Percentiles rank a stretch among this genome's conserved stretches.
Conservation (phyloP, 1,284 basidiomycete genomes). For the Ustilago curta region DNA sequence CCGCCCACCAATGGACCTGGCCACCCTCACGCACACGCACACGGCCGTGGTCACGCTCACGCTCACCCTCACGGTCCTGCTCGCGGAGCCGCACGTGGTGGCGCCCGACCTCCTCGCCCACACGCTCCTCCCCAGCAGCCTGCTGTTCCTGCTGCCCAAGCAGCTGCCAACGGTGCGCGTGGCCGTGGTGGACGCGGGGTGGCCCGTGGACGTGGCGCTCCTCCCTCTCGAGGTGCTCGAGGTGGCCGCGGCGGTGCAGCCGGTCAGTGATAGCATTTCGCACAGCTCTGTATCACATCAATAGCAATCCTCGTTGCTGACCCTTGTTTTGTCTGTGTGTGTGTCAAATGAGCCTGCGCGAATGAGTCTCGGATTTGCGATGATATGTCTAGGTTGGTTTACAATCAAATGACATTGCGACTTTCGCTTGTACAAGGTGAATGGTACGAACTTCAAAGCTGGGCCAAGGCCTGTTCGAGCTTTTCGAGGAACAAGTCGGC, state of each 20-base stretch:
- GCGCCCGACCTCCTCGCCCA: slow-evolving; percentile 27
- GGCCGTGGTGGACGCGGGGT: slow-evolving; percentile 37
- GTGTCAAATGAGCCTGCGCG: background rate
- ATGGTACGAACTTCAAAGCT: slow-evolving; percentile 11
- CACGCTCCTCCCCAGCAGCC: slow-evolving; percentile 16
- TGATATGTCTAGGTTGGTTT: too few relatives aligned
- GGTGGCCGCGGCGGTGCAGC: slow-evolving; percentile 22
- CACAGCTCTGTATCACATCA: too few relatives aligned
- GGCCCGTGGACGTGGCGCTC: slow-evolving; percentile 21
- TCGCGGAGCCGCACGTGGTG: slow-evolving; percentile 30
- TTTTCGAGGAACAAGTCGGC: slow-evolving; percentile 70
- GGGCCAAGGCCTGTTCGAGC: slow-evolving; percentile 57
- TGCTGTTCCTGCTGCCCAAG: slow-evolving; percentile 13
- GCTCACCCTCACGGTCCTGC: slow-evolving; percentile 17
- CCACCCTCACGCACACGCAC: slow-evolving; percentile 8
- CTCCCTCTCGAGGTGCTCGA: background rate
- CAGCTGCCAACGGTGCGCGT: slow-evolving; percentile 16
- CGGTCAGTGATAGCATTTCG: slow-evolving; percentile 9
- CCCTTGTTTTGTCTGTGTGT: background rate
- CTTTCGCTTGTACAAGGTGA: too few relatives aligned
- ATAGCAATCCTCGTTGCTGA: too few relatives aligned
- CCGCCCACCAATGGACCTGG: slow-evolving; percentile 30
- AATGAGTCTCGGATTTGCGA: background rate
- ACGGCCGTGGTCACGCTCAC: slow-evolving; percentile 15
- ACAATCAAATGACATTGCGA: too few relatives aligned